Conservation (phyloP, 2,329 filamentous ascomycete species). For the Spiromastix sp. region DNA sequence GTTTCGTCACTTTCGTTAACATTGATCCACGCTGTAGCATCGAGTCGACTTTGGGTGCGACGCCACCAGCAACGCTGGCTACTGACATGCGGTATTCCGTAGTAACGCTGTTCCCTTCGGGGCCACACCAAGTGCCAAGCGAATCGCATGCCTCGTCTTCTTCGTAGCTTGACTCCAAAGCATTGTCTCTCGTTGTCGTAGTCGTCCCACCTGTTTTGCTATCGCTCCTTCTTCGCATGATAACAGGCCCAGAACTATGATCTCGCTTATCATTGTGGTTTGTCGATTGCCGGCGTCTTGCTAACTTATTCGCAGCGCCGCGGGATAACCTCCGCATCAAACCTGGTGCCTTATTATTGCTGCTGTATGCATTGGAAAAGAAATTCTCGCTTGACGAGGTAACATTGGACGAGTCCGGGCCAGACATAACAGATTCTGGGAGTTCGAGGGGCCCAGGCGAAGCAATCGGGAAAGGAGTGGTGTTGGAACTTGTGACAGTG, state of each 20-base stretch:
- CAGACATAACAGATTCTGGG: constrained; percentile 56
- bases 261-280: constrained; percentile 71
- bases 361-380: constrained; percentile 36
- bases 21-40: constrained; percentile 67
- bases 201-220: constrained; percentile 65
- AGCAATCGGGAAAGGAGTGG: constrained; percentile 11
- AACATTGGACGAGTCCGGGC: constrained; percentile 19
- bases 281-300: constrained; percentile 61
- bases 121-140: constrained; percentile 31
- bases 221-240: constrained; percentile 78
- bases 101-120: constrained; percentile 29
- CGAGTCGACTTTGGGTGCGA: constrained; percentile 63
- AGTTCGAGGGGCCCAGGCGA: constrained; percentile 53
- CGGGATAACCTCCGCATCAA: constrained; percentile 81
- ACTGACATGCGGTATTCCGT: constrained; percentile 26
- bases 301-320: constrained; percentile 61
- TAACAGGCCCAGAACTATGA: constrained; percentile 78
- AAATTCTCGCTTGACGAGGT: constrained; percentile 15
- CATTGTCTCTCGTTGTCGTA: constrained; percentile 34
- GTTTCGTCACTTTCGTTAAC: constrained; percentile 77
- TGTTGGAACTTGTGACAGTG: constrained; percentile 15
- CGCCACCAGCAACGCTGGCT: constrained; percentile 25
- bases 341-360: constrained; percentile 54
- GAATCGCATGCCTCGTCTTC: constrained; percentile 39
- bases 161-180: constrained; percentile 30